Percentiles rank a stretch among this genome's conserved stretches.
These are phyloP conservation scores for Alternaria gansuensis DNA, from an alignment of 2,329 filamentous ascomycete species.

Conservation along the genomic window DNA sequence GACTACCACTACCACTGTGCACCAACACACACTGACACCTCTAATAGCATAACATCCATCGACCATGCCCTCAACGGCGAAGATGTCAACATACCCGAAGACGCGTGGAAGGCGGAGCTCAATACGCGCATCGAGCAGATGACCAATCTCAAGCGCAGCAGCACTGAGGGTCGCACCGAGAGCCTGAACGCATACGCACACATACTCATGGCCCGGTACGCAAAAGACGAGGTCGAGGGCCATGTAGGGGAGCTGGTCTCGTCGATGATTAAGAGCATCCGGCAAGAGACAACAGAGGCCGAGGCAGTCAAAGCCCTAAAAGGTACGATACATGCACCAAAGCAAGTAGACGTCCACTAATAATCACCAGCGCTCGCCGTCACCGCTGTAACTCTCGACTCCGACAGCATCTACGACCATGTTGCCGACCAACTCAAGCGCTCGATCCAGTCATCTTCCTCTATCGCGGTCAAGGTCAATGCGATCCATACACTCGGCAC, in stretches of 20 bases:
- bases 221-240: conserved; percentile 67
- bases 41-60: conserved; percentile 67
- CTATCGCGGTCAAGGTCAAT: conserved; percentile 69
- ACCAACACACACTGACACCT: conserved; percentile 35
- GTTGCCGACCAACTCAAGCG: conserved; percentile 67
- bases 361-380: conserved; percentile 66
- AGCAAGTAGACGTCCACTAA: conserved; percentile 25
- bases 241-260: conserved; percentile 69
- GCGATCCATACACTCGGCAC: conserved; percentile 78
- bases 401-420: conserved; percentile 71
- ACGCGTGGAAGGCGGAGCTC: conserved; percentile 69
- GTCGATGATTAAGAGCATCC: conserved; percentile 75
- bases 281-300: conserved; percentile 70
- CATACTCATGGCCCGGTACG: conserved; percentile 73
- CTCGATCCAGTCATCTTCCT: conserved; percentile 72
- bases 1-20: not conserved
- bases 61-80: conserved; percentile 67
- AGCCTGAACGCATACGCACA: conserved; percentile 69
- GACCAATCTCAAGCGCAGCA: conserved; percentile 80
- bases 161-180: conserved; percentile 73
- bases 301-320: conserved; percentile 76
- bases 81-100: conserved; percentile 60
- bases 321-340: conserved; percentile 47
- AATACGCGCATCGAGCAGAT: conserved; percentile 74
- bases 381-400: conserved; percentile 72